phyloP scores from a whole-genome alignment of 768 basidiomycete genomes.

The Gloeopeniophorella convolvens region DNA sequence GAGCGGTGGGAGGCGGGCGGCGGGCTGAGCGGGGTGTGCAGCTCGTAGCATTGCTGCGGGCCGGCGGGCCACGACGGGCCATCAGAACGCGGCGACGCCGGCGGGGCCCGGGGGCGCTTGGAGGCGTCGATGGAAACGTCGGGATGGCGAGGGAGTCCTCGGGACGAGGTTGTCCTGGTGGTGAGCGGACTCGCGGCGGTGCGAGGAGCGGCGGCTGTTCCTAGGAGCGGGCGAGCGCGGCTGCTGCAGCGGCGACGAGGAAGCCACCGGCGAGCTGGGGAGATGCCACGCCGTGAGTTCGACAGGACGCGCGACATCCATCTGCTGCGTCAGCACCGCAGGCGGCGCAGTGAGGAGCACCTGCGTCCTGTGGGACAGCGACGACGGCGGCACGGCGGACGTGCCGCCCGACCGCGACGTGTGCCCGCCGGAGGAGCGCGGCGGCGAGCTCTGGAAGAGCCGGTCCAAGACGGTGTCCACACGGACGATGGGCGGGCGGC shows the following conservation, averaged over 20 bases:
- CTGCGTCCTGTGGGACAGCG: constrained; percentile 12
- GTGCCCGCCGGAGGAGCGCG: constrained; percentile 1
- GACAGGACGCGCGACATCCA: constrained; percentile 5
- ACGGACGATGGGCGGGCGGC: neutral
- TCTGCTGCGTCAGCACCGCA: constrained; percentile 1
- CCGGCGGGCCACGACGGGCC: neutral
- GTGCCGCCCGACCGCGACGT: constrained; percentile 1
- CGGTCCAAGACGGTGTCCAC: constrained; percentile 11
- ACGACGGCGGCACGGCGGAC: neutral
- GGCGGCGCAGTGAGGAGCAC: constrained; percentile 7
- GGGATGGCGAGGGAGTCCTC: neutral
- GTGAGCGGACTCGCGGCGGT: constrained; percentile 5
- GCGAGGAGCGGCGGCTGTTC: neutral
- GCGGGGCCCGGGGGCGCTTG: neutral
- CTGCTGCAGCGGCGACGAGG: neutral
- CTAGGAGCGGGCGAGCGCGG: neutral
- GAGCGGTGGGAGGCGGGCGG: neutral
- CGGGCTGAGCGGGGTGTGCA: neutral
- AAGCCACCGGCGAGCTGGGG: neutral
- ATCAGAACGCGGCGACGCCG: neutral
- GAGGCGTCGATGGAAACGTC: neutral
- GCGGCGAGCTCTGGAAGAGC: constrained; percentile 8
- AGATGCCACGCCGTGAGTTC: neutral
- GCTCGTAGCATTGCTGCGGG: neutral
- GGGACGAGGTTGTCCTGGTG: neutral